These are phyloP conservation scores for Uronychia setigera DNA, from an alignment of 73 alveolate genomes.

Conservation along the genomic window DNA sequence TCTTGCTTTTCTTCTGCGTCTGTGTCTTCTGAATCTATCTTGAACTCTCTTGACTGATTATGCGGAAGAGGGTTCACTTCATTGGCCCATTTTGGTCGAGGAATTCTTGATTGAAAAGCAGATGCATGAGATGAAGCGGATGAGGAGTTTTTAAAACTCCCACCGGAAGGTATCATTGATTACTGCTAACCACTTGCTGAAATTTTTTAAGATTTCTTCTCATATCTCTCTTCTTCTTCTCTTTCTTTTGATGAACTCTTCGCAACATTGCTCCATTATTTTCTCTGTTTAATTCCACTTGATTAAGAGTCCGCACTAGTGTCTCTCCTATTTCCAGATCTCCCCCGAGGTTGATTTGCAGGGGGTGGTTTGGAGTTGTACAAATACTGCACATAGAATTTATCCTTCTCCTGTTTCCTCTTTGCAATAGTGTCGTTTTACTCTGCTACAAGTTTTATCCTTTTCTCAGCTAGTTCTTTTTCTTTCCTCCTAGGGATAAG, in stretches of 20 bases:
- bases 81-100: background rate
- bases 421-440: background rate
- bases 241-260: background rate
- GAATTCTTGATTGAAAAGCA: background rate
- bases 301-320: background rate
- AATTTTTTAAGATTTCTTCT: too few species aligned
- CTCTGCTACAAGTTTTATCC: background rate
- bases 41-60: too few species aligned
- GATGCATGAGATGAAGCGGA: background rate
- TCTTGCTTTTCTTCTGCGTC: background rate
- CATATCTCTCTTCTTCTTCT: background rate
- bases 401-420: background rate
- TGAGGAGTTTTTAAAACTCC: background rate
- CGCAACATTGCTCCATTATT: background rate
- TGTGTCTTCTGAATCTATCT: too few species aligned
- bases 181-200: too few species aligned
- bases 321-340: background rate
- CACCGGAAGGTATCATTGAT: background rate
- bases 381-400: background rate
- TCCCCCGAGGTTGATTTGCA: background rate
- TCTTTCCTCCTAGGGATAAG: background rate
- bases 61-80: background rate
- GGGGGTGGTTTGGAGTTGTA: background rate
- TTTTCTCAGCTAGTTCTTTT: background rate
- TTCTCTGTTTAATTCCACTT: background rate